Evolutionary conservation across 495 filamentous ascomycete species (phyloP), one percentile per base, ranked within the genome.

Genomic region (Xylaria longipes): DNA sequence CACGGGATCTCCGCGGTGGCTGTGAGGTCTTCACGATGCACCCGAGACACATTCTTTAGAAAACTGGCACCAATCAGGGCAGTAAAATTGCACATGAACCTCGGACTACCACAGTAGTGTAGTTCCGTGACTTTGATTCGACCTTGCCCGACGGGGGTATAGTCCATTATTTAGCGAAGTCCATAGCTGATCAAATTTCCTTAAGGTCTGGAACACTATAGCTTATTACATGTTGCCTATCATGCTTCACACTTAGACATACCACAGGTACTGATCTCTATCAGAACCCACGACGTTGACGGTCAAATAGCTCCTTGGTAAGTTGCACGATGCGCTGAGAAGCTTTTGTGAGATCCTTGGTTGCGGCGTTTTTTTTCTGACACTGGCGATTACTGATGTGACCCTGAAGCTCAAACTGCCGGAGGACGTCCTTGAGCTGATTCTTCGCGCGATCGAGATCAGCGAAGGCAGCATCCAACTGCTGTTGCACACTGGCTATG

Each of bases 1-100:
- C 33, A 14, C 43, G 41, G 57, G 68, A 70, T 70, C 68, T 70
- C 68, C 68, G 68, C 58, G 57, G 68, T 64, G 33, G 15, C 46
- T 64, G 22, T 43, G 54, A 46, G 56, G 67, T 64, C 33, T 43
- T 69, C 68, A 52, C 43, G 43, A 64, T 62, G 35, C 68, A 29
- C 15, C 58, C 45, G 15, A 43, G 22, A 62, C 43, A 41, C 43
- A 31, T 43, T 41, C 46, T 54, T 61, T 33, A 37, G 54, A 22
- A 29, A 69, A 50, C 8, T 61, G 52, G 65, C 50, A 46, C 54
- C 67, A 61, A 60, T 61, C 56, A 14, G 27, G 54, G 39, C 37
- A 33, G 39, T 39, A 11, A 35, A 20, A 37, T 22, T 46, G 54
- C 20, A 37, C 15, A 35, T 20, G 43, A 29, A 46, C 27, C 22